These are phyloP conservation scores for Microdochium nivale DNA, from an alignment of 2,329 filamentous ascomycete species.

Conservation along the genomic window DNA sequence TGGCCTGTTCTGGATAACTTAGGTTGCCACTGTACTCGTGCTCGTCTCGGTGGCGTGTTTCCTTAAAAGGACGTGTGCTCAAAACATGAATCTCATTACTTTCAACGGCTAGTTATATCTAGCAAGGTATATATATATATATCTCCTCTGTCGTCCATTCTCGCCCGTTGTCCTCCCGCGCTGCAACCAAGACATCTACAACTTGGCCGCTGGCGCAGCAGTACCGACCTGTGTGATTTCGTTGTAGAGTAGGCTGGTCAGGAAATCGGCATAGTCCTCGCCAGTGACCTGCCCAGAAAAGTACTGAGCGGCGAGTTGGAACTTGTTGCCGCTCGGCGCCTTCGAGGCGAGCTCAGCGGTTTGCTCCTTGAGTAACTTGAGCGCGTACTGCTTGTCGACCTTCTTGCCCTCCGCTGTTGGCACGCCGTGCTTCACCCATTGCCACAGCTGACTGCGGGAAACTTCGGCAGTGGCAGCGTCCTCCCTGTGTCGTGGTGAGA, in stretches of 20 bases:
- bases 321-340: constrained; percentile 85
- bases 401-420: constrained; percentile 81
- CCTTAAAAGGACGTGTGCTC: no score
- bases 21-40: no score
- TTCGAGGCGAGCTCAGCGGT: constrained; percentile 65
- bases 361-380: constrained; percentile 80
- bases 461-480: constrained; percentile 97
- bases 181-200: constrained; percentile 8
- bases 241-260: constrained; percentile 50
- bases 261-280: constrained; percentile 94
- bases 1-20: no score
- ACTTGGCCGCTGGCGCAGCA: constrained; percentile 21
- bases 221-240: constrained; percentile 22
- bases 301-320: constrained; percentile 81
- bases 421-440: constrained; percentile 74
- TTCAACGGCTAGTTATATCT: neutral
- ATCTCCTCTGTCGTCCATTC: no score
- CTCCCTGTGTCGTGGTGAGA: constrained; percentile 43
- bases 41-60: no score
- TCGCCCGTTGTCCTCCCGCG: no score
- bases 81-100: no score
- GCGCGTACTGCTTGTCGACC: constrained; percentile 85
- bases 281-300: constrained; percentile 90
- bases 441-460: constrained; percentile 89
- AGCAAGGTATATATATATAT: no score